Conservation (phyloP, 164 flowering plant species). For the Protea cynaroides region DNA sequence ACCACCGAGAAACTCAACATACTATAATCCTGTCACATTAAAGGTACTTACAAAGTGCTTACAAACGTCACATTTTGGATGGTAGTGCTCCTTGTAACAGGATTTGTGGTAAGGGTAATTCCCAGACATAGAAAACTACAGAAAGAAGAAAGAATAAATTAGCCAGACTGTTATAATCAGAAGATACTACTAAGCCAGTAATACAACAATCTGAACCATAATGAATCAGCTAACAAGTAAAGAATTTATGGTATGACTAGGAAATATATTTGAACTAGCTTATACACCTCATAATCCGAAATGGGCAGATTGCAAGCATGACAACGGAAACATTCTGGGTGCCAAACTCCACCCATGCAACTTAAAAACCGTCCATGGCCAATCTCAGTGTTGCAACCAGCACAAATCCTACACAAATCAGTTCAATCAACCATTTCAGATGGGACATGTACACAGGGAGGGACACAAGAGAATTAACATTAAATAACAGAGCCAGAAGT, state of each 20-base stretch:
- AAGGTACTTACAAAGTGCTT: constrained; percentile 59
- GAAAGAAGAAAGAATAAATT: constrained; percentile 14
- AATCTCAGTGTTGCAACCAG: constrained; percentile 84
- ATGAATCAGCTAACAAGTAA: neutral
- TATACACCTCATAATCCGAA: constrained; percentile 81
- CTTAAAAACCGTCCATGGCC: constrained; percentile 88
- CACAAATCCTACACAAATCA: constrained; percentile 53
- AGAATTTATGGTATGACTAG: neutral
- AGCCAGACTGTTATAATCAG: constrained; percentile 3
- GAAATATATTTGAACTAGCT: neutral
- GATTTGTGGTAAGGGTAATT: constrained; percentile 81
- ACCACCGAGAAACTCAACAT: neutral
- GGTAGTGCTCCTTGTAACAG: constrained; percentile 83
- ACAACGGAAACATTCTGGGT: constrained; percentile 96
- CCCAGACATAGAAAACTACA: constrained; percentile 81
- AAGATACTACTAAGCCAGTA: neutral
- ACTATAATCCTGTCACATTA: neutral
- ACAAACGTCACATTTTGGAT: constrained; percentile 98
- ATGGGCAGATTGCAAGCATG: constrained; percentile 77
- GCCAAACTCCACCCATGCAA: constrained; percentile 93
- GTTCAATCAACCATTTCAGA: constrained; percentile 3
- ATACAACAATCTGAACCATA: neutral
- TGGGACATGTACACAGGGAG: neutral
- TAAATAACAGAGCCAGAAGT: neutral
- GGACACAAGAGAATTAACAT: neutral